These are phyloP conservation scores for Chaetomium tenue DNA, from an alignment of 495 filamentous ascomycete species.

Conservation along the genomic window DNA sequence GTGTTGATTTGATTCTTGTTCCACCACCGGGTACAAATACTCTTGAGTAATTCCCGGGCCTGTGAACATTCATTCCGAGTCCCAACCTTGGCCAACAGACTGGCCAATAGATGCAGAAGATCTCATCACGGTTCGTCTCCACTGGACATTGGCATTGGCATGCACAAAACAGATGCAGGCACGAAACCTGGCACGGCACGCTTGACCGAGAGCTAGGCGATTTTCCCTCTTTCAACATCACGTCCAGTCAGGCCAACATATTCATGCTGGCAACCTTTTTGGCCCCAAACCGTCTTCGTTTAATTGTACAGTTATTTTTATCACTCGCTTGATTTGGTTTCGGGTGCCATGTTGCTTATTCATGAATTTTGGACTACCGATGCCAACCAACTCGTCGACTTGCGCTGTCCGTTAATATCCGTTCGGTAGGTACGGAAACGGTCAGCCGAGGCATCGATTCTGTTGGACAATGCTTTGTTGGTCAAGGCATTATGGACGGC, in stretches of 20 bases:
- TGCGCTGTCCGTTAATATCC: neutral
- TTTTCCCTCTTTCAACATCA: too few relatives aligned
- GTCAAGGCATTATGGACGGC: neutral
- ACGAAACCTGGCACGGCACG: too few relatives aligned
- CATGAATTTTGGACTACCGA: neutral
- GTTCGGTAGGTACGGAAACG: neutral
- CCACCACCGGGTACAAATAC: too few relatives aligned
- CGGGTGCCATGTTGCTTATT: neutral
- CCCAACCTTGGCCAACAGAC: too few relatives aligned
- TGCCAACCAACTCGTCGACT: neutral
- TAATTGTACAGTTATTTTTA: neutral
- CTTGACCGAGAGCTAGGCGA: too few relatives aligned
- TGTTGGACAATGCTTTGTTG: constrained; percentile 1
- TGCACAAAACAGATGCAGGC: too few relatives aligned
- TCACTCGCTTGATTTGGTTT: neutral
- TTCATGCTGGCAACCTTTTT: too few relatives aligned
- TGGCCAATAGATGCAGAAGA: neutral
- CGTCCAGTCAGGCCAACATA: too few relatives aligned
- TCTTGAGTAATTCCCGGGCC: too few relatives aligned
- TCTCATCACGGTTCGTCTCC: neutral
- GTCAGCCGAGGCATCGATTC: neutral
- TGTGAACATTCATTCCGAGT: too few relatives aligned
- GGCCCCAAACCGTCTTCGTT: too few relatives aligned
- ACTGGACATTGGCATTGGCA: neutral
- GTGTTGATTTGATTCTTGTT: too few relatives aligned